Conservation (phyloP, 495 filamentous ascomycete species). For the Neurospora sublineolata region DNA sequence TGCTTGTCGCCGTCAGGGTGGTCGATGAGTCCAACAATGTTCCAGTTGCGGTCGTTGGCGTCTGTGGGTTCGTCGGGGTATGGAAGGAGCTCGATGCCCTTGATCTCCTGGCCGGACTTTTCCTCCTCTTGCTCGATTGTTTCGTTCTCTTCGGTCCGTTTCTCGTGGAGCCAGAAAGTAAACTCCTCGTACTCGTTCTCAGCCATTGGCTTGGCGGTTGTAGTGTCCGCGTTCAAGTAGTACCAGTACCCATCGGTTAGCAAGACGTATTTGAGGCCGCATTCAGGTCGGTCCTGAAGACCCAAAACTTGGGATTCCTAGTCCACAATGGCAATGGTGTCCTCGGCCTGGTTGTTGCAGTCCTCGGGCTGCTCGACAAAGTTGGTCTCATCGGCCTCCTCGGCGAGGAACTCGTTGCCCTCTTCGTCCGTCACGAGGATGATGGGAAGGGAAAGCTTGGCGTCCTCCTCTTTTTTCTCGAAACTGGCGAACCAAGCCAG, state of each 20-base stretch:
- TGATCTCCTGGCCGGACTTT: not conserved
- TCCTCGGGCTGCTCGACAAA: not conserved
- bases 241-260: not conserved
- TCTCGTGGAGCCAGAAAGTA: not conserved
- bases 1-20: not conserved
- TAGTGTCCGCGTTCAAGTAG: accelerated
- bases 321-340: not conserved
- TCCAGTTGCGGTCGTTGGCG: not conserved
- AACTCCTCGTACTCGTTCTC: not conserved
- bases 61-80: accelerated
- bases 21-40: not conserved
- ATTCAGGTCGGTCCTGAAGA: not conserved
- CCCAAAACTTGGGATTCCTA: not conserved
- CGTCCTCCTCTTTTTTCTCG: not conserved
- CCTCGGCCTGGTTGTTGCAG: too few species aligned
- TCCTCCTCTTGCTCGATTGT: not conserved
- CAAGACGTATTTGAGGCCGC: accelerated
- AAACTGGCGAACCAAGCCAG: not conserved
- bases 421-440: not conserved
- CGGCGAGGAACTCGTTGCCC: not conserved
- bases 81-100: not conserved
- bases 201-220: accelerated
- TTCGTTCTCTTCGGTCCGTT: not conserved
- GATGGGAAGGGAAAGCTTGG: accelerated
- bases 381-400: not conserved